Base-by-base conservation (phyloP, 1,139 yeast species). In the Candida sanyaensis region DNA sequence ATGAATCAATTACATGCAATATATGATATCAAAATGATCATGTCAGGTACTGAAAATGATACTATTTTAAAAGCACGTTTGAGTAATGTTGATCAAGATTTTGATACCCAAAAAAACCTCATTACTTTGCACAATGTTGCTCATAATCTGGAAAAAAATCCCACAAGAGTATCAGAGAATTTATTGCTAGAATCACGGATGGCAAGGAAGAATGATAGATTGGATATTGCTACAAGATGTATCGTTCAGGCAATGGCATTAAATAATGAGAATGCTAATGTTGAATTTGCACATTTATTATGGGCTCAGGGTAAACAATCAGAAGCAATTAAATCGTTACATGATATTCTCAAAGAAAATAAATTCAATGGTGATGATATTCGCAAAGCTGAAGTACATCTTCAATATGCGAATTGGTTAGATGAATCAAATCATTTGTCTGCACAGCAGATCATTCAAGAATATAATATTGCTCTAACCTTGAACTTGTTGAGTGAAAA, bases 231-330 rank as follows among this genome's bases (percentile, higher is more conserved):
- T 0, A 82, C 93, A 1, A 79, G 84, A 38, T 78, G 86, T 4
- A 81, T 90, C 28, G 82, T 92, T 64, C 79, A 81, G 48, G 93
- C 96, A 0, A 73, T 84, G 65, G 73, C 77, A 4, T 61, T 77
- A 12, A 61, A 69, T 37, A 71, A 76, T 34, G 73, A 73, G 30
- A 72, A 75, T 24, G 90, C 95, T 1, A 85, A 83, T 50, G 73
- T 87, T 37, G 97, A 91, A 62, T 88, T 88, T 63, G 89, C 98
- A 0, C 84, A 88, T 50, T 74, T 95, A 7, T 66, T 91, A 43
- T 93, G 99, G 98, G 86, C 84, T 1, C 91, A 89, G 61, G 97
- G 96, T 1, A 95, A 90, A 53, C 91, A 84, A 53, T 81, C 93
- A 17, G 86, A 91, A 56, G 99, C 99, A 0, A 77, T 93, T 37